Percentiles rank a stretch among this genome's conserved stretches.
Conservation (phyloP, 805 yeast species). For the Wickerhamiella siamensis region DNA sequence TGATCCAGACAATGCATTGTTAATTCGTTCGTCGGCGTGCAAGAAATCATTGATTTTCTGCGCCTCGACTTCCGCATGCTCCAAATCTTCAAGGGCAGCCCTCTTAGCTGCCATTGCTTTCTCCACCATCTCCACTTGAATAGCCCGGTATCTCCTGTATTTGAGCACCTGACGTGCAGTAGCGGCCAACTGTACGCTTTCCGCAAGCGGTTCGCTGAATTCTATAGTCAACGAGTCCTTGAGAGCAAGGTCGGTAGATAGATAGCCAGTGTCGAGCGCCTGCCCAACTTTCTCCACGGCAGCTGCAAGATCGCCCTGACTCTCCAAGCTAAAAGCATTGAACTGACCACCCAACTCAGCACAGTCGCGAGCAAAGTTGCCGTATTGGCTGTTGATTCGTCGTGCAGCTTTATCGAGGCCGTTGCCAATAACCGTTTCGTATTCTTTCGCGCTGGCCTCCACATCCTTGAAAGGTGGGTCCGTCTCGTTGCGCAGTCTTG, state of each 20-base stretch:
- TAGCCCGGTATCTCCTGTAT: slow-evolving; percentile 43
- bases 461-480: slow-evolving; percentile 26
- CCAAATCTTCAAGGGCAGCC: slow-evolving; percentile 26
- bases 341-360: slow-evolving; percentile 66
- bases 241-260: slow-evolving; percentile 35
- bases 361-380: slow-evolving; percentile 47
- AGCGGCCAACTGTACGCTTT: slow-evolving; percentile 50
- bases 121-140: slow-evolving; percentile 35
- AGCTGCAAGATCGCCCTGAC: slow-evolving; percentile 30
- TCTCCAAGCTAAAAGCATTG: slow-evolving; percentile 45
- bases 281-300: slow-evolving; percentile 74
- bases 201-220: slow-evolving; percentile 55
- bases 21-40: slow-evolving; percentile 19
- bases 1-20: slow-evolving; percentile 8
- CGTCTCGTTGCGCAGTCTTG: slow-evolving; percentile 25
- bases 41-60: slow-evolving; percentile 28
- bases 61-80: slow-evolving; percentile 32
- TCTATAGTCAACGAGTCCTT: slow-evolving; percentile 41
- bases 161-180: slow-evolving; percentile 44
- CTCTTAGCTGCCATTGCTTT: slow-evolving; percentile 28
- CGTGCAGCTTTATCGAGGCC: slow-evolving; percentile 46
- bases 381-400: slow-evolving; percentile 37
- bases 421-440: slow-evolving; percentile 30
- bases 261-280: slow-evolving; percentile 52
- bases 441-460: slow-evolving; percentile 33